phyloP scores from a whole-genome alignment of 441 rosid species.

The Flueggea neowawraea region DNA sequence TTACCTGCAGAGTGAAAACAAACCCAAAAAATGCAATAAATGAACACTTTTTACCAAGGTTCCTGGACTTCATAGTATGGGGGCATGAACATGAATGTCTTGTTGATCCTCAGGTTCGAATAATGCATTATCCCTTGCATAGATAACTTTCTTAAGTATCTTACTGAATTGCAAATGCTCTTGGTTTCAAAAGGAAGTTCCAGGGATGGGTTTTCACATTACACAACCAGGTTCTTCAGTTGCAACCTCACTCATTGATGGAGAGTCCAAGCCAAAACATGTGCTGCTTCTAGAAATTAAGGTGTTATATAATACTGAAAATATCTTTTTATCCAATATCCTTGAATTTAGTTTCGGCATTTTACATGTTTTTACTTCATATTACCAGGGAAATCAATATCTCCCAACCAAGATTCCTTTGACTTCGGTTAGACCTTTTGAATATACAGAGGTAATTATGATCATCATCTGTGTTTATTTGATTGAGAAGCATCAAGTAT shows the following conservation, averaged over 20 bases:
- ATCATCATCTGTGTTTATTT: slow-evolving; percentile 5
- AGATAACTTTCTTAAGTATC: not conserved
- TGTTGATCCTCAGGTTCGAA: slow-evolving; percentile 81
- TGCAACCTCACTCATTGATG: slow-evolving; percentile 97
- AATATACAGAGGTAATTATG: slow-evolving; percentile 74
- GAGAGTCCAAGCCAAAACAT: slow-evolving; percentile 98
- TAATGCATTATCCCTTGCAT: slow-evolving; percentile 4
- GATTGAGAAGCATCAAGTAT: not conserved
- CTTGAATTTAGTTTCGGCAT: not conserved
- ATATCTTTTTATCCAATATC: slow-evolving; percentile 1
- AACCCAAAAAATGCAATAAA: slow-evolving; percentile 97
- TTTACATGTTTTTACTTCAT: slow-evolving; percentile 18
- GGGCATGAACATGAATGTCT: slow-evolving; percentile 99
- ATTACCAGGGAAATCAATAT: slow-evolving; percentile 81
- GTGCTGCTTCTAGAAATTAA: slow-evolving; percentile 96
- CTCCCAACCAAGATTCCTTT: slow-evolving; percentile 98
- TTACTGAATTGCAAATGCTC: slow-evolving; percentile 25
- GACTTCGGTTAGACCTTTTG: slow-evolving; percentile 95
- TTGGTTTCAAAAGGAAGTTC: slow-evolving; percentile 73
- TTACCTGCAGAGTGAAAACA: slow-evolving; percentile 68
- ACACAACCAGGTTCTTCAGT: slow-evolving; percentile 98
- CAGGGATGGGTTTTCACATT: slow-evolving; percentile 99
- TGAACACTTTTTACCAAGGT: slow-evolving; percentile 96
- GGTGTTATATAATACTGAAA: slow-evolving; percentile 45
- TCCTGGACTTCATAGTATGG: slow-evolving; percentile 94